phyloP scores from a whole-genome alignment of 768 basidiomycete species.

The Termitomyces sp. region DNA sequence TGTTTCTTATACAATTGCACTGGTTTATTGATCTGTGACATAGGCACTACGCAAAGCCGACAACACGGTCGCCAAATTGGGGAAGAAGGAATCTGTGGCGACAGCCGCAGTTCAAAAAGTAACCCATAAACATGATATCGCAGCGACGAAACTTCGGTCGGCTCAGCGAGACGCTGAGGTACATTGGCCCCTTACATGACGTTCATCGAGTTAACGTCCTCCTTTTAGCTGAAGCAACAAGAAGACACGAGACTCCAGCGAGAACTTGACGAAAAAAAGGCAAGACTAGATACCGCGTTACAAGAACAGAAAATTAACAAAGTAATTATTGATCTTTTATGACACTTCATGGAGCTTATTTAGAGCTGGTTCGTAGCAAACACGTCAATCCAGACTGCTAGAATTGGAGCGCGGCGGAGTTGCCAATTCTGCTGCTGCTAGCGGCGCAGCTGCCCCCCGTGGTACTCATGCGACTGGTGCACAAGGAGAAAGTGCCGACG shows the following conservation, averaged over 20 bases:
- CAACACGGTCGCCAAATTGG: slow-evolving; percentile 30
- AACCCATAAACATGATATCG: slow-evolving; percentile 37
- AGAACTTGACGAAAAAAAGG: slow-evolving; percentile 18
- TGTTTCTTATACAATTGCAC: neutral
- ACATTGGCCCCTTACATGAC: neutral
- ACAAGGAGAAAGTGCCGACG: neutral
- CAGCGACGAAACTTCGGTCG: slow-evolving; percentile 24
- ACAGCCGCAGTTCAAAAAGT: slow-evolving; percentile 41
- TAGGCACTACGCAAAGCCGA: slow-evolving; percentile 15
- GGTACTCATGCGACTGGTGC: neutral
- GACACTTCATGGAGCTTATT: neutral
- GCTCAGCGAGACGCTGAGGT: slow-evolving; percentile 12
- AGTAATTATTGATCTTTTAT: slow-evolving; percentile 9
- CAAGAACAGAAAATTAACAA: slow-evolving; percentile 18
- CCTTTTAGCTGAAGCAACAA: slow-evolving; percentile 9
- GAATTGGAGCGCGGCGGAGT: neutral
- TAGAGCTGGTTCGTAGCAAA: neutral
- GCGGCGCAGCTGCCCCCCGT: neutral
- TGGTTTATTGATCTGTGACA: neutral
- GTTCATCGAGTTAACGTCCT: neutral
- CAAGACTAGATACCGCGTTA: slow-evolving; percentile 17
- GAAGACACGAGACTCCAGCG: slow-evolving; percentile 15
- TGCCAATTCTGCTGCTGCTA: neutral
- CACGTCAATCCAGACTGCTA: slow-evolving; percentile 3
- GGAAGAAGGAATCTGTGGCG: slow-evolving; percentile 41